Base-by-base conservation (phyloP, 176 grass and related monocot species). In the Triticum turgidum region DNA sequence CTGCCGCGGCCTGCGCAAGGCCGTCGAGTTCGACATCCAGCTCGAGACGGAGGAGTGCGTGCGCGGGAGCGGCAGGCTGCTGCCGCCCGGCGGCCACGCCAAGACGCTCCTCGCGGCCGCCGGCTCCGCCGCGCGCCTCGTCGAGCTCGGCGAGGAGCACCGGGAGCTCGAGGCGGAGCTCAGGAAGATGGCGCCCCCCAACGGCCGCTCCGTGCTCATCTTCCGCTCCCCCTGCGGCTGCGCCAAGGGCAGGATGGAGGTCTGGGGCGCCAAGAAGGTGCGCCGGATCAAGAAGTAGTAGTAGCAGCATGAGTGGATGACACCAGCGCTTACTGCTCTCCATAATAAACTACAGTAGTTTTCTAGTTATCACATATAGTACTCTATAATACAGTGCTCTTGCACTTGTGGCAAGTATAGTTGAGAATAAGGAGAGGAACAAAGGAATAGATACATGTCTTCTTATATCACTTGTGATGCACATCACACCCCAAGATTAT, bases 41-140 rank as follows among this genome's bases (percentile, higher is more conserved):
- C 85, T 97, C n/a, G 95, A 97, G 84, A 91, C 95, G 25, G 92
- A 97, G 89, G 95, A 94, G 87, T 97, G 95, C 69, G 92, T 93
- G 32, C 92, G 92, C 35, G 82, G 85, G 83, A 51, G 72, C 56
- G 56, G 12, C 24, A 45, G 80, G 15, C 82, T 15, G 34, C 20
- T 34, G 33, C 86, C 34, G 15, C 21, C 68, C 21, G 21, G 39
- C 6, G 58, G 18, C 0, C 47, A 73, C 17, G 32, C 87, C 79
- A 17, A 41, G 10, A 56, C 85, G 32, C 88, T 91, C 3, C 87
- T 83, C 47, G 82, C 85, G 13, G 64, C 85, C 9, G 85, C 86
- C 44, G 82, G 82, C 4, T 84, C 83, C 42, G 68, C 83, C 51
- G 69, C 79, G 25, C 77, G 78, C 24, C 78, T 69, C 4, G 75